phyloP scores from a whole-genome alignment of 257 asterid species.

The Verbascum thapsus region DNA sequence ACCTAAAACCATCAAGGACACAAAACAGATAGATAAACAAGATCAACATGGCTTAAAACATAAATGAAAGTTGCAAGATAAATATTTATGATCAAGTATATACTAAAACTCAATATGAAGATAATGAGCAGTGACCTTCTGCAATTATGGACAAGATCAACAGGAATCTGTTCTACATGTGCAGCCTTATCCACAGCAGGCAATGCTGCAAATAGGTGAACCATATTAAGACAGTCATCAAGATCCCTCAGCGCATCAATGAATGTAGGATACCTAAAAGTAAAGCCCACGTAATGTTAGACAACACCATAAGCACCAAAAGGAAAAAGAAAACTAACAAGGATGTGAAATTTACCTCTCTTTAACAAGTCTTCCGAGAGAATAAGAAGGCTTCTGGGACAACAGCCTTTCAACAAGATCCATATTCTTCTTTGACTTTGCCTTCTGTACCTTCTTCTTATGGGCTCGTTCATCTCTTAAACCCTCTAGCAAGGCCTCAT shows the following conservation, averaged over 20 bases:
- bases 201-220: constrained; percentile 95
- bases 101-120: neutral
- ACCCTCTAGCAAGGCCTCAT: constrained; percentile 85
- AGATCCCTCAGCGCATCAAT: constrained; percentile 91
- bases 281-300: constrained; percentile 13
- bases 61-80: neutral
- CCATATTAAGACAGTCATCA: constrained; percentile 96
- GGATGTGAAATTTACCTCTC: constrained; percentile 58
- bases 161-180: constrained; percentile 83
- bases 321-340: neutral
- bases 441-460: constrained; percentile 81
- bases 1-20: constrained; percentile 44
- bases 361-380: constrained; percentile 76
- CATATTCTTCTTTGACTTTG: constrained; percentile 75
- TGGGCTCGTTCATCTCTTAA: constrained; percentile 72
- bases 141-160: constrained; percentile 74
- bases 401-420: constrained; percentile 83
- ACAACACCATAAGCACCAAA: constrained; percentile 2
- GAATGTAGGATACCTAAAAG: constrained; percentile 78
- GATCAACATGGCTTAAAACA: constrained; percentile 6
- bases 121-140: constrained; percentile 56
- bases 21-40: constrained; percentile 17
- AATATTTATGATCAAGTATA: neutral
- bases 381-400: constrained; percentile 74
- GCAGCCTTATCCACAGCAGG: constrained; percentile 84